Evolutionary conservation across 306 rosid genomes (phyloP).

Genomic region (Astragalus membranaceus): DNA sequence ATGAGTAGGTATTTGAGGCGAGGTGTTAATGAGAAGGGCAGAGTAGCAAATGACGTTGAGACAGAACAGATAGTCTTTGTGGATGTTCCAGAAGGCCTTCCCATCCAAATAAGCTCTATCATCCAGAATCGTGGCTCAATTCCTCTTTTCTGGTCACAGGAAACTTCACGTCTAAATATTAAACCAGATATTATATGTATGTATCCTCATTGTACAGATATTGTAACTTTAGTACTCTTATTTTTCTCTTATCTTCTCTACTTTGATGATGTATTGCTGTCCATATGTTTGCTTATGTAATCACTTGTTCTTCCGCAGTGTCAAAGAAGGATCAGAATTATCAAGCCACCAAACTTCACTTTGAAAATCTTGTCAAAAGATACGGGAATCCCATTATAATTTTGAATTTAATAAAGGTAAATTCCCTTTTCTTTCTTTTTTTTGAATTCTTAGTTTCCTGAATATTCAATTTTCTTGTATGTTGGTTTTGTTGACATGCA

Average conservation of each 20-base stretch:
- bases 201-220: slow-evolving; percentile 21
- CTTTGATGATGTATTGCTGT: background rate
- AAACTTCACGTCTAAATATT: slow-evolving; percentile 79
- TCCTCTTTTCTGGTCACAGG: slow-evolving; percentile 98
- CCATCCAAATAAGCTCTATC: slow-evolving; percentile 70
- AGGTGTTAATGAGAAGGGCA: slow-evolving; percentile 91
- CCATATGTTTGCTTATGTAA: slow-evolving; percentile 15
- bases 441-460: background rate
- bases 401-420: slow-evolving; percentile 91
- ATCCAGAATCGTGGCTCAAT: slow-evolving; percentile 96
- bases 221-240: background rate
- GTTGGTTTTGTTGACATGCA: background rate
- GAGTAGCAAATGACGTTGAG: slow-evolving; percentile 98
- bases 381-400: slow-evolving; percentile 94
- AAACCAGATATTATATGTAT: slow-evolving; percentile 86
- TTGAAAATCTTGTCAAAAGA: slow-evolving; percentile 81
- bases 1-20: slow-evolving; percentile 74
- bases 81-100: slow-evolving; percentile 55
- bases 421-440: background rate
- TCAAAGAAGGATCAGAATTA: slow-evolving; percentile 73
- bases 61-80: slow-evolving; percentile 84
- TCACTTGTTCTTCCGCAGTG: slow-evolving; percentile 40
- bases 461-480: background rate
- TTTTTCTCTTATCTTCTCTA: background rate
- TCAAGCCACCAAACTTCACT: slow-evolving; percentile 87